Base-by-base conservation (phyloP, 352 stramenopile genomes). In the Blastocystis sp. region DNA sequence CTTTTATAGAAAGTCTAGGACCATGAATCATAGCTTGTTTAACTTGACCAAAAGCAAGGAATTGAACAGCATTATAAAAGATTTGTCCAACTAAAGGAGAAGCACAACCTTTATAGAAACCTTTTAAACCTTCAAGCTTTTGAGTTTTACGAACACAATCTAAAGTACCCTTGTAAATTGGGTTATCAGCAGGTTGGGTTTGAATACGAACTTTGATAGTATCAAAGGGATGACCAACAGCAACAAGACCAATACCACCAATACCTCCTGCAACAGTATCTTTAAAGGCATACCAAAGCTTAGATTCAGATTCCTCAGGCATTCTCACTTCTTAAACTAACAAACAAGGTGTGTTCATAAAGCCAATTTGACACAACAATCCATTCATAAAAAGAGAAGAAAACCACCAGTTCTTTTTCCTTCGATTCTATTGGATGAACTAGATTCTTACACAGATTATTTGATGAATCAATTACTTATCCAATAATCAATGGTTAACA, bases 171-270 rank as follows among this genome's bases (percentile, higher is more conserved):
- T 54, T 59, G 49, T 59, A 59, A 2, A 59, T 13, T 24, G 49
- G 49, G 36, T 59, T 59, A 4, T 23, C 49, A 16, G 16, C 24
- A 31, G 19, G 46, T 25, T 59, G 49, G 16, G 49, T 59, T 16
- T 59, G 49, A 11, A 59, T 59, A 59, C 49, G 16, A 7, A 59
- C 49, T 24, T 59, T 59, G 18, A 59, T 18, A 13, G 49, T 59
- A 46, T 59, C 49, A 24, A 59, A 59, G 27, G 49, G 49, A 59
- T 59, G 49, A 45, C 49, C 49, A 16, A 59, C 49, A 47, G 49
- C 49, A 30, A 59, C 49, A 24, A 59, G 46, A 59, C 49, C 49
- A 59, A 59, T 30, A 47, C 49, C 49, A 13, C 49, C 49, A 18
- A 59, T 49, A 43, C 49, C 46, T 45, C 49, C 49, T 24, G 49